A percentile compares a stretch with the other conserved stretches of the same genome.
phyloP scores from a whole-genome alignment of 2,329 filamentous ascomycete species.

The Epichloe sibirici region DNA sequence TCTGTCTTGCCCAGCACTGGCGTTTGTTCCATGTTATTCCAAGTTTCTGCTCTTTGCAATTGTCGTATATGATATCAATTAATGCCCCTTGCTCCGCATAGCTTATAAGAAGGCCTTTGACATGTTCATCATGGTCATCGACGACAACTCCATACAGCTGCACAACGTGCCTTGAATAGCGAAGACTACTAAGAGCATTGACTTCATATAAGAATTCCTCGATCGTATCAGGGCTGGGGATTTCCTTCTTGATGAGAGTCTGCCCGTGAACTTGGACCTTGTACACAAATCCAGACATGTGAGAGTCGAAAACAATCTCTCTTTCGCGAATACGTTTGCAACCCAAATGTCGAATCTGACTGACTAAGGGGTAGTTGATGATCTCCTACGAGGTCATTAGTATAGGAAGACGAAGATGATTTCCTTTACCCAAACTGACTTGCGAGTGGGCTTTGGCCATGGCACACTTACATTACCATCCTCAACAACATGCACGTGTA shows the following conservation, averaged over 20 bases:
- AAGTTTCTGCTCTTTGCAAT: constrained; percentile 43
- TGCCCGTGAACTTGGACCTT: constrained; percentile 62
- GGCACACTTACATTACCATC: constrained; percentile 58
- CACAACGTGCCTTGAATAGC: constrained; percentile 65
- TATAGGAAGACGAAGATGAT: neutral
- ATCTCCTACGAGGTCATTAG: constrained; percentile 48
- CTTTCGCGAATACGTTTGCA: constrained; percentile 57
- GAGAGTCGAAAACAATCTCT: constrained; percentile 73
- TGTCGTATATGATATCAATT: constrained; percentile 83
- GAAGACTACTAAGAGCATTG: constrained; percentile 76
- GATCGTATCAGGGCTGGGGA: constrained; percentile 86
- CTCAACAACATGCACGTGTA: constrained; percentile 97
- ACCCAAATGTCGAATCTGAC: constrained; percentile 60
- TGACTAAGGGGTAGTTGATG: constrained; percentile 67
- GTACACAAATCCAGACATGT: constrained; percentile 96
- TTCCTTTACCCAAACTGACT: neutral
- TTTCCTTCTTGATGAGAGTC: constrained; percentile 90
- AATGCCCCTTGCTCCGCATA: constrained; percentile 79
- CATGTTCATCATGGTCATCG: constrained; percentile 69
- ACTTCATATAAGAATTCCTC: constrained; percentile 97
- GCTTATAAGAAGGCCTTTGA: constrained; percentile 83
- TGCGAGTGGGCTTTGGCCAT: neutral
- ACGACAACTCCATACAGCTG: constrained; percentile 79
- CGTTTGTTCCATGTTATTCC: constrained; percentile 56
- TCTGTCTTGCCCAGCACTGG: constrained; percentile 82